Percentiles rank a stretch among this genome's conserved stretches.
These are phyloP conservation scores for Petrea volubilis DNA, from an alignment of 257 asterid genomes.

Conservation along the genomic window DNA sequence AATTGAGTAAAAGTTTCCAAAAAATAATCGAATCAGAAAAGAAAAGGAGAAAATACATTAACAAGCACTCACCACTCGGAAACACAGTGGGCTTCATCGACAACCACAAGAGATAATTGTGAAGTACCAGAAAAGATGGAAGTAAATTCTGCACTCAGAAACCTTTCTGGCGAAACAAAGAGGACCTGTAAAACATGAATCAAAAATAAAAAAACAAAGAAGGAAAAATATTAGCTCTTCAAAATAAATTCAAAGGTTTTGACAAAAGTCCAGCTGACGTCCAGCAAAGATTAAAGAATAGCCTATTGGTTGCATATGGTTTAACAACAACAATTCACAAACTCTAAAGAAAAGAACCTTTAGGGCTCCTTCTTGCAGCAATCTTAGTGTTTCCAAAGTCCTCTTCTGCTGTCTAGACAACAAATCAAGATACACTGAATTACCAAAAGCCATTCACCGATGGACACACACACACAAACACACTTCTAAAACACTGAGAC, in stretches of 20 bases:
- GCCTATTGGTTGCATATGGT: not conserved
- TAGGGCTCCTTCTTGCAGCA: conserved; percentile 70
- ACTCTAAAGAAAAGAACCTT: conserved; percentile 63
- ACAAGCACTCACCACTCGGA: conserved; percentile 87
- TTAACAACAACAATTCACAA: too few species aligned
- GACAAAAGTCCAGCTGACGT: not conserved
- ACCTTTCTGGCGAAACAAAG: conserved; percentile 97
- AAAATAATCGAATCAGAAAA: conserved; percentile 10
- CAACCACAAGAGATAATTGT: conserved; percentile 74
- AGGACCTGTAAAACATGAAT: conserved; percentile 73
- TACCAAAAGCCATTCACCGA: conserved; percentile 11
- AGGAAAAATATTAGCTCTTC: not conserved
- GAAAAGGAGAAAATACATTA: not conserved
- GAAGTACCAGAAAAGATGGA: conserved; percentile 59
- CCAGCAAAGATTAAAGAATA: conserved; percentile 2
- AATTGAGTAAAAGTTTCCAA: not conserved
- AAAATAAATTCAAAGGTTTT: conserved; percentile 11
- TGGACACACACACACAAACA: not conserved
- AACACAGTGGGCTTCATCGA: conserved; percentile 98
- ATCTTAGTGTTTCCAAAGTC: conserved; percentile 63
- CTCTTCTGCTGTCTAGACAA: conserved; percentile 74
- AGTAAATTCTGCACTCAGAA: conserved; percentile 71
- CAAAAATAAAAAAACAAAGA: not conserved
- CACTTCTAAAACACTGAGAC: conserved; percentile 13
- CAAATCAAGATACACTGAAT: conserved; percentile 21